These are phyloP conservation scores for Eucalyptus decipiens DNA, from an alignment of 345 rosid genomes.

Conservation along the genomic window DNA sequence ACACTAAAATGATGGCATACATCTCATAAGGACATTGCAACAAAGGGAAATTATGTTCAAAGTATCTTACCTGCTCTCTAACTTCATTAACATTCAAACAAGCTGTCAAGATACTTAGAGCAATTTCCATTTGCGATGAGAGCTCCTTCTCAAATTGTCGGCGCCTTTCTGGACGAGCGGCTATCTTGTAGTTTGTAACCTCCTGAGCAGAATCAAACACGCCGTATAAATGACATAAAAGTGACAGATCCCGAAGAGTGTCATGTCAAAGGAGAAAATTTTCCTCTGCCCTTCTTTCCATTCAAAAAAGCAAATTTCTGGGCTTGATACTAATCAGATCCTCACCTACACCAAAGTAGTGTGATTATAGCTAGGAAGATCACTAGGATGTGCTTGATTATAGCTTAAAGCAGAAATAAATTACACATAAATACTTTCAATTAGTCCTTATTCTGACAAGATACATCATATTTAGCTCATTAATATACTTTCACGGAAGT, in stretches of 20 bases:
- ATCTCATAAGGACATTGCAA: background rate
- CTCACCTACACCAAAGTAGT: background rate
- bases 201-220: constrained; percentile 33
- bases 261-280: background rate
- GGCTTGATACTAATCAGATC: background rate
- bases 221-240: background rate
- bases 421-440: background rate
- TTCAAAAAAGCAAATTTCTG: background rate
- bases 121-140: constrained; percentile 76
- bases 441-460: background rate
- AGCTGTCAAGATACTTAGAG: constrained; percentile 68
- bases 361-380: background rate
- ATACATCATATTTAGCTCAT: background rate
- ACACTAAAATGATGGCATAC: background rate
- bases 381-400: background rate
- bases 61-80: constrained; percentile 70
- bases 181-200: constrained; percentile 91
- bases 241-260: background rate
- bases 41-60: background rate
- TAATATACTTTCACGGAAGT: background rate
- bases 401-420: background rate
- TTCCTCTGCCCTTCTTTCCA: background rate
- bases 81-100: constrained; percentile 72
- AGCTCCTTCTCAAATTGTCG: constrained; percentile 92
- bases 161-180: constrained; percentile 96